A percentile compares a stretch with the other conserved stretches of the same genome.
These are phyloP conservation scores for Wallemia mellicola DNA, from an alignment of 1,284 basidiomycete species.

Conservation along the genomic window DNA sequence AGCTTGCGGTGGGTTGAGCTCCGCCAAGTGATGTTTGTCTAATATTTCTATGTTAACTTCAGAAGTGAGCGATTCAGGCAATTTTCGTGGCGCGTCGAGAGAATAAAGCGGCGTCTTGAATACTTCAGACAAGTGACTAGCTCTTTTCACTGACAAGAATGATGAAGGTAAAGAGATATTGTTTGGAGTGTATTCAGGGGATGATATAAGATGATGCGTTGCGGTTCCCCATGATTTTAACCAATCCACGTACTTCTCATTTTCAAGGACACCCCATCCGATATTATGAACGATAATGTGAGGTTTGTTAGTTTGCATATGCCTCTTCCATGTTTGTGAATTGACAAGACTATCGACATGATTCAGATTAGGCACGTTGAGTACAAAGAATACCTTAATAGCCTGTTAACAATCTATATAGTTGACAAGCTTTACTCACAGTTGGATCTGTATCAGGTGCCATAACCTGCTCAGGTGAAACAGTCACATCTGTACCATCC, in stretches of 20 bases:
- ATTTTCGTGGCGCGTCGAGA: constrained; percentile 12
- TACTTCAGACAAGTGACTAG: constrained; percentile 35
- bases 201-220: constrained; percentile 29
- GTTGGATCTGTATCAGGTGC: constrained; percentile 13
- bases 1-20: constrained; percentile 4
- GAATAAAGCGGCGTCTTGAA: constrained; percentile 38
- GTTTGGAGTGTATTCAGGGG: constrained; percentile 29
- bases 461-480: constrained; percentile 17
- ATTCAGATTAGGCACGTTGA: not conserved
- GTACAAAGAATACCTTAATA: not conserved
- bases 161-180: constrained; percentile 42
- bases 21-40: constrained; percentile 4
- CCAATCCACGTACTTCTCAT: constrained; percentile 27
- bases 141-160: constrained; percentile 37
- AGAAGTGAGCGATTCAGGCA: constrained; percentile 14
- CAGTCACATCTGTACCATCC: constrained; percentile 23
- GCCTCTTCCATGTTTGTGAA: not conserved
- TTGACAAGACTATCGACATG: not conserved
- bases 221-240: constrained; percentile 13
- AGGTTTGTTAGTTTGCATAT: not conserved
- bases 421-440: constrained; percentile 9
- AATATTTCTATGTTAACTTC: constrained; percentile 13
- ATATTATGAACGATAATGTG: constrained; percentile 6
- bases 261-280: constrained; percentile 8
- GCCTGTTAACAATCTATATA: not conserved